A percentile compares a stretch with the other conserved stretches of the same genome.
These are phyloP conservation scores for Sicyos edulis DNA, from an alignment of 306 rosid genomes.

Conservation along the genomic window DNA sequence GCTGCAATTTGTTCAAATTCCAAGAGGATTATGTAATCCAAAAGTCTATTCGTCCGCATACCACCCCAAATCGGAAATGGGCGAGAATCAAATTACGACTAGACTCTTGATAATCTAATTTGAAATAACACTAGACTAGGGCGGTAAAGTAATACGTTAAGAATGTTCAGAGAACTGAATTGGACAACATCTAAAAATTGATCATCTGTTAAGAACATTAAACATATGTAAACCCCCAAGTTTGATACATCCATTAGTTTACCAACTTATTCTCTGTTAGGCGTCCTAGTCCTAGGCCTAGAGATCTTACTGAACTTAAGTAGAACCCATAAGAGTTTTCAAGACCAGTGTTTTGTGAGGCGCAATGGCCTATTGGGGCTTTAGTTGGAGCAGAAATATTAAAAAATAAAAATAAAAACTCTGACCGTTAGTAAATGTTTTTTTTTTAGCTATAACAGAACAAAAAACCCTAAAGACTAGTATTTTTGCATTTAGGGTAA, in stretches of 20 bases:
- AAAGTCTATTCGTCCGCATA: slow-evolving; percentile 4
- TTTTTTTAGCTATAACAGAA: too few species aligned
- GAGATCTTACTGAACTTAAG: too few species aligned
- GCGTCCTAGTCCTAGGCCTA: not conserved
- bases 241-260: not conserved
- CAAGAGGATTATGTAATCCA: not conserved
- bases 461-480: too few species aligned
- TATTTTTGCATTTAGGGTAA: too few species aligned
- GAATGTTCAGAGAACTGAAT: not conserved
- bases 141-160: not conserved
- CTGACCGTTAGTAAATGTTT: too few species aligned
- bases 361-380: too few species aligned
- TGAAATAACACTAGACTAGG: not conserved
- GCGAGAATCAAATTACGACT: not conserved
- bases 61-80: not conserved
- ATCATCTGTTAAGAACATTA: slow-evolving; percentile 2
- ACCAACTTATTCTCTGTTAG: not conserved
- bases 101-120: not conserved
- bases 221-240: not conserved
- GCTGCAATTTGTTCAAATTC: not conserved
- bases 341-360: not conserved
- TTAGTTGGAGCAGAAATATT: too few species aligned
- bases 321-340: too few species aligned
- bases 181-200: not conserved
- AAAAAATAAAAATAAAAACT: too few species aligned